These are phyloP conservation scores for Xenoacremonium recifei DNA, from an alignment of 2,329 filamentous ascomycete species.

Conservation along the genomic window DNA sequence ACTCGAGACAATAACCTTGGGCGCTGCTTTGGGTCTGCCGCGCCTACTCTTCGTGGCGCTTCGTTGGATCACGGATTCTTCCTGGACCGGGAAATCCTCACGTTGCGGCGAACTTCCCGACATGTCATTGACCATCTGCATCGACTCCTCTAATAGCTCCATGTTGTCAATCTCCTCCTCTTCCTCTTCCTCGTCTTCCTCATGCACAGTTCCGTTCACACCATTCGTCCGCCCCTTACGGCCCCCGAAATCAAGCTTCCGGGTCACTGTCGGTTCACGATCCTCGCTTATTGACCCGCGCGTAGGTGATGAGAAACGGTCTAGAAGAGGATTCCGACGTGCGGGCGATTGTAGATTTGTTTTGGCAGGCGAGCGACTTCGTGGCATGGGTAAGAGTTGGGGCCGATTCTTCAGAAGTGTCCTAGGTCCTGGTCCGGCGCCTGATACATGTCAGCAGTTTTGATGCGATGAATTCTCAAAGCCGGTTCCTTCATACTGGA, in stretches of 20 bases:
- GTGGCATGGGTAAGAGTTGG: constrained; percentile 48
- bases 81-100: constrained; percentile 12
- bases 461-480: neutral
- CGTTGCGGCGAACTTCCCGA: constrained; percentile 19
- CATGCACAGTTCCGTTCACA: constrained; percentile 24
- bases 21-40: constrained; percentile 19
- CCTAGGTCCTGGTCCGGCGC: constrained; percentile 51
- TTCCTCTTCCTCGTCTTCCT: constrained; percentile 24
- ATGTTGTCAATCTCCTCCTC: constrained; percentile 26
- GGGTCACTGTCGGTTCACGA: constrained; percentile 44
- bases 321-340: constrained; percentile 57
- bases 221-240: constrained; percentile 25
- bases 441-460: constrained; percentile 33
- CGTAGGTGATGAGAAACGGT: constrained; percentile 49
- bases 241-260: constrained; percentile 52
- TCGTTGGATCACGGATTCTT: constrained; percentile 7
- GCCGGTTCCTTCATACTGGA: constrained; percentile 43
- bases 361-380: constrained; percentile 60
- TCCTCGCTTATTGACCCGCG: constrained; percentile 36
- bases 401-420: constrained; percentile 52
- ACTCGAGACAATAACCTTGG: constrained; percentile 11
- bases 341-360: constrained; percentile 61
- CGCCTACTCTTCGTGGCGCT: constrained; percentile 13
- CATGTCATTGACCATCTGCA: constrained; percentile 39
- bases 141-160: constrained; percentile 40